A percentile compares a stretch with the other conserved stretches of the same genome.
These are phyloP conservation scores for Strigomonas galati DNA, from an alignment of 208 protist species.

Conservation along the genomic window DNA sequence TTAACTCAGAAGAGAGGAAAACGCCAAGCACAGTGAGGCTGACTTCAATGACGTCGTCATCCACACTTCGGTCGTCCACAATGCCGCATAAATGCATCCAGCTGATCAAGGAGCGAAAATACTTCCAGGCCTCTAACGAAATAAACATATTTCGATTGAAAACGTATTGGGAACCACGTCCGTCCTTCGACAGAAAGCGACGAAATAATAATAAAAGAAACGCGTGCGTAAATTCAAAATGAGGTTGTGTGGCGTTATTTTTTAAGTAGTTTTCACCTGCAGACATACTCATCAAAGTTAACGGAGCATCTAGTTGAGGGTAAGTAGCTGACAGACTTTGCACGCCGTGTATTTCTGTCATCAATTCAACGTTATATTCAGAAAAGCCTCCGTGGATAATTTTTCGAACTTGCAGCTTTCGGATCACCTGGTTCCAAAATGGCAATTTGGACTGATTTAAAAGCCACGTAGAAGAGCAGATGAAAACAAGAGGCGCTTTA, in stretches of 20 bases:
- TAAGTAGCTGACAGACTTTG: background rate
- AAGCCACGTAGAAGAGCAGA: conserved; percentile 20
- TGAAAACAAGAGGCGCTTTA: conserved; percentile 17
- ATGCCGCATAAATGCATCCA: conserved; percentile 4
- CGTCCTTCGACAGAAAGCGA: background rate
- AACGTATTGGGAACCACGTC: background rate
- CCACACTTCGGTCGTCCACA: too few species aligned
- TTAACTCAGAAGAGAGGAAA: conserved; percentile 58
- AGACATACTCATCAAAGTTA: too few species aligned
- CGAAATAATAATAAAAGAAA: background rate
- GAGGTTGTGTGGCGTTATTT: background rate
- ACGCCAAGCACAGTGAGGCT: conserved; percentile 58
- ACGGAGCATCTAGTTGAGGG: too few species aligned
- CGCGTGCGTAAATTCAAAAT: background rate
- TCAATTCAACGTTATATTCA: background rate
- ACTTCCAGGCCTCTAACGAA: background rate
- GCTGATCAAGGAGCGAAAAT: background rate
- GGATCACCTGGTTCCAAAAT: background rate
- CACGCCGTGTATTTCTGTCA: background rate
- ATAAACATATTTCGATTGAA: background rate
- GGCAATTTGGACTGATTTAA: background rate
- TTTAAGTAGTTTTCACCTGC: too few species aligned
- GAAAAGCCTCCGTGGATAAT: conserved; percentile 6
- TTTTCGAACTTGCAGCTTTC: background rate
- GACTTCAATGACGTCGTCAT: too few species aligned